Evolutionary conservation across 1,139 yeast species (phyloP), one percentile per base, ranked within the genome.

Genomic region (Entelexis paramagnoliae): DNA sequence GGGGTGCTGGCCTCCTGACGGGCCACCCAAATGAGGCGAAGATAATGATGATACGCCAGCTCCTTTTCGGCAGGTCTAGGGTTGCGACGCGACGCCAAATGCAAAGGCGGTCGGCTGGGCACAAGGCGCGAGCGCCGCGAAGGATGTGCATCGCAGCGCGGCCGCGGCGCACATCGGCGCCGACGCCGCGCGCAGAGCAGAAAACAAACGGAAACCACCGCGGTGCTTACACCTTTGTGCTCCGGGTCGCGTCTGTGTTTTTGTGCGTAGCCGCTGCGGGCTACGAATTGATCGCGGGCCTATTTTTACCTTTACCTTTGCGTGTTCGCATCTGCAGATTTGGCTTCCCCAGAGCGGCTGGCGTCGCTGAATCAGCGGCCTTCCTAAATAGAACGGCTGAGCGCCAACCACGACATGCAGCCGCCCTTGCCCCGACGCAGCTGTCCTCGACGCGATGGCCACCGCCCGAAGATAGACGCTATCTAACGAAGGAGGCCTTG

Each of bases 391-490:
- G 48, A 41, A 46, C 46, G 52, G 52, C 52, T 45, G 41, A 40
- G 33, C 41, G 52, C 51, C 51, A 49, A 49, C 51, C 51, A 49
- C 51, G 30, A 24, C 33, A 34, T 44, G 39, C 39, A 34, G 33
- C 16, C 13, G 10, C 20, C 46, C 46, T 22, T 7, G 32, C 36
- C 46, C 46, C 5, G 29, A 29, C 26, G 45, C 45, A 29, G 24
- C 34, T 16, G 35, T 8, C 16, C 28, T 22, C 34, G 28, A 41
- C 45, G 45, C 45, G 45, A 41, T 41, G 34, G 32, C 32, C 30
- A 39, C 42, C 30, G 32, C 42, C 42, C 42, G 24, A 14, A 19
- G 41, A 36, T 22, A 20, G 8, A 26, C 41, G 41, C 41, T 19
- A 22, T 20, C 39, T 9, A 10, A 10, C 30, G 30, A 28, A 28